phyloP scores from a whole-genome alignment of 768 basidiomycete species.

The Boletus reticulatus region DNA sequence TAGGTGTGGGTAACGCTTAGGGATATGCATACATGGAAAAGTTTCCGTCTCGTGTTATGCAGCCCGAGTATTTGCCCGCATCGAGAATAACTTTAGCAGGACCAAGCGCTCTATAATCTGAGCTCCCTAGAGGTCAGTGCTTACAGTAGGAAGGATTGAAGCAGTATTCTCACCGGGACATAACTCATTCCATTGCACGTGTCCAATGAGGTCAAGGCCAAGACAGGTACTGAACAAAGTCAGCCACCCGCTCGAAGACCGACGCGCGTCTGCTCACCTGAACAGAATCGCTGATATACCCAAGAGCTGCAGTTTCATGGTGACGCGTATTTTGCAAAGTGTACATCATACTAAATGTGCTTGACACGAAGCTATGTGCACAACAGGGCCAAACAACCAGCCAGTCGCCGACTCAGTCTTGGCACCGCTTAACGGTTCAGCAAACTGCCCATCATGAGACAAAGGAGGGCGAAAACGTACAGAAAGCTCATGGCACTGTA shows the following conservation, averaged over 20 bases:
- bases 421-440: neutral
- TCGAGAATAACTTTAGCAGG: constrained; percentile 61
- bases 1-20: neutral
- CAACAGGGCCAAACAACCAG: constrained; percentile 28
- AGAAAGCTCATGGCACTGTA: constrained; percentile 93
- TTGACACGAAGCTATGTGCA: constrained; percentile 1
- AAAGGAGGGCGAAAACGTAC: constrained; percentile 94
- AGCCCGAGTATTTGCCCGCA: constrained; percentile 50
- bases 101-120: constrained; percentile 44
- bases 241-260: neutral
- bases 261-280: constrained; percentile 4
- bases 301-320: constrained; percentile 17
- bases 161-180: constrained; percentile 49
- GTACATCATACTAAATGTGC: neutral
- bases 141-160: constrained; percentile 9
- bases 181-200: constrained; percentile 67
- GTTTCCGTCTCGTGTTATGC: constrained; percentile 53
- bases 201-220: constrained; percentile 59
- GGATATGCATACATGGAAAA: constrained; percentile 64
- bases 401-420: neutral
- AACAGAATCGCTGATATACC: constrained; percentile 10
- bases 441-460: constrained; percentile 60
- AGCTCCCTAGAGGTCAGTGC: constrained; percentile 14
- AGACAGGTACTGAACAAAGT: constrained; percentile 19
- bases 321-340: neutral